A percentile compares a stretch with the other conserved stretches of the same genome.
phyloP scores from a whole-genome alignment of 1,139 yeast genomes.

The Kluyveromyces sp. region DNA sequence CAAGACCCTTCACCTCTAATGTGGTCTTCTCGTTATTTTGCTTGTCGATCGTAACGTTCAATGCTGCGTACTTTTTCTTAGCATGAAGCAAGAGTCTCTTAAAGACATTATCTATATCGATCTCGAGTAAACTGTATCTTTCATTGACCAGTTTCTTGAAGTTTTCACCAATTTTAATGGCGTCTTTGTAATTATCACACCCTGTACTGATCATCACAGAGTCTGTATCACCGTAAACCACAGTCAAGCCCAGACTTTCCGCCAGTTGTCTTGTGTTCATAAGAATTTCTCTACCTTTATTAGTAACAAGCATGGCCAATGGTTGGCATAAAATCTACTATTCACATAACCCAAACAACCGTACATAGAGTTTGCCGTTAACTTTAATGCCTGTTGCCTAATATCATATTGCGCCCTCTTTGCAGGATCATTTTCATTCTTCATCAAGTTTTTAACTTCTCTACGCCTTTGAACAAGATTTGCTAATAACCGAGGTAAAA shows the following conservation, averaged over 20 bases:
- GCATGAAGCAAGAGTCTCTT: constrained; percentile 80
- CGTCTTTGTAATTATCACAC: constrained; percentile 58
- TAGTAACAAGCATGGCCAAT: constrained; percentile 90
- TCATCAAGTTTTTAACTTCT: constrained; percentile 81
- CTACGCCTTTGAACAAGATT: constrained; percentile 86
- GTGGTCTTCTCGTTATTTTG: constrained; percentile 41
- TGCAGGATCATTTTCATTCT: constrained; percentile 57
- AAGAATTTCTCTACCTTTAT: constrained; percentile 90
- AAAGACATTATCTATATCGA: constrained; percentile 91
- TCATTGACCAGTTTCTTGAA: constrained; percentile 84
- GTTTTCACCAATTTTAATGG: constrained; percentile 73
- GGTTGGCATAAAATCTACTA: constrained; percentile 94
- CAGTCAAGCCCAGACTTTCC: constrained; percentile 72
- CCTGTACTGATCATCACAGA: constrained; percentile 98
- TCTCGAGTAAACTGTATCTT: constrained; percentile 77
- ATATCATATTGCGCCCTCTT: constrained; percentile 82
- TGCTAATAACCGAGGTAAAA: constrained; percentile 75
- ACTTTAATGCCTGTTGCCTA: constrained; percentile 89
- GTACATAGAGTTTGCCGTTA: constrained; percentile 98
- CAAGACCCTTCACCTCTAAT: constrained; percentile 91
- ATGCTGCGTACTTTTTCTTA: constrained; percentile 97
- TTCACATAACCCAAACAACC: constrained; percentile 94
- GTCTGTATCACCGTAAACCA: constrained; percentile 97
- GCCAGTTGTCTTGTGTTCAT: constrained; percentile 92
- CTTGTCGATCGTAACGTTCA: constrained; percentile 48